Conservation (phyloP, 768 basidiomycete species). For the Agaricus blazei region DNA sequence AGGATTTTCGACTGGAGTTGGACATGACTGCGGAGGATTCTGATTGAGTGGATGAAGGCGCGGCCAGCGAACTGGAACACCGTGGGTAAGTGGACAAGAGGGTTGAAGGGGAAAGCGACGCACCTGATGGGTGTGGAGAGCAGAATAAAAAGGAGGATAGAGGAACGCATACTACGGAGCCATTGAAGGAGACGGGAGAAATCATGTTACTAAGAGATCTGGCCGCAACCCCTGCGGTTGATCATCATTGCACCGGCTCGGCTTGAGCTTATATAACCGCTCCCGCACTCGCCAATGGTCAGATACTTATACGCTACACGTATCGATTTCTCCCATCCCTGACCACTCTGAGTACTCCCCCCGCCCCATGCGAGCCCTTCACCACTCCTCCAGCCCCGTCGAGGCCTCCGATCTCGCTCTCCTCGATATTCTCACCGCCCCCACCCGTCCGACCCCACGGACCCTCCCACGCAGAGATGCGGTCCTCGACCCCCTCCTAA, state of each 20-base stretch:
- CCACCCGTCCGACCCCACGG: conserved; percentile 35
- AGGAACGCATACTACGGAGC: conserved; percentile 1
- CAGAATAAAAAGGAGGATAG: conserved; percentile 6
- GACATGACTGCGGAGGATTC: not conserved
- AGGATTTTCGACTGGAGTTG: not conserved
- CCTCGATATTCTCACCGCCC: conserved; percentile 60
- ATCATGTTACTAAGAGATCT: too few relatives aligned
- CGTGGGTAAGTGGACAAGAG: not conserved
- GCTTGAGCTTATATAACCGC: too few relatives aligned
- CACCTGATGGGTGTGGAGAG: conserved; percentile 7
- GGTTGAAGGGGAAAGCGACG: not conserved
- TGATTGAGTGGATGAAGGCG: not conserved
- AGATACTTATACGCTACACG: conserved; percentile 5
- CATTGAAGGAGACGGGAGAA: not conserved
- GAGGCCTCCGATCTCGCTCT: conserved; percentile 52
- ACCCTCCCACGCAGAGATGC: conserved; percentile 61
- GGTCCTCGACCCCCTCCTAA: conserved; percentile 71
- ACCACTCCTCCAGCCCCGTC: conserved; percentile 14
- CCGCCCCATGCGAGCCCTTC: conserved; percentile 16
- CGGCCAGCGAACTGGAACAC: not conserved
- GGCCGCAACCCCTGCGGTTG: too few relatives aligned
- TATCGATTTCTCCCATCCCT: conserved; percentile 6
- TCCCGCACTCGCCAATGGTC: not conserved
- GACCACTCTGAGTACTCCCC: conserved; percentile 9
- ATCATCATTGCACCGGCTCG: too few relatives aligned